A percentile compares a stretch with the other conserved stretches of the same genome.
These are phyloP conservation scores for Clarireedia sp. DNA, from an alignment of 2,329 filamentous ascomycete species.

Conservation along the genomic window DNA sequence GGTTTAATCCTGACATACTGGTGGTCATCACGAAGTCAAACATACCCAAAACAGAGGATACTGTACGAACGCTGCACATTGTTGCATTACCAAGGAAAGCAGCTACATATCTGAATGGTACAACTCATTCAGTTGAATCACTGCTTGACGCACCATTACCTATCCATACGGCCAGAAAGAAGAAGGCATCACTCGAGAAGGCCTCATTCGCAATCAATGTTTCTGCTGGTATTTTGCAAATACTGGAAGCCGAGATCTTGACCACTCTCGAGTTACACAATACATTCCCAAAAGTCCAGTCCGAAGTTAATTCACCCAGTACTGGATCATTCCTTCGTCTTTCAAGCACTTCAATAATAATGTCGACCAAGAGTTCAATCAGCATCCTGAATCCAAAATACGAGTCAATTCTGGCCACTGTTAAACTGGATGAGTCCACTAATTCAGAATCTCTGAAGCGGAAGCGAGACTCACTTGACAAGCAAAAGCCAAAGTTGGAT, in stretches of 20 bases:
- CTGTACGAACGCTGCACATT: constrained; percentile 24
- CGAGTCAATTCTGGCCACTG: constrained; percentile 39
- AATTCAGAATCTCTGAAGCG: constrained; percentile 13
- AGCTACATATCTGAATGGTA: constrained; percentile 11
- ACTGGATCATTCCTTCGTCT: constrained; percentile 58
- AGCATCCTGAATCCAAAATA: constrained; percentile 64
- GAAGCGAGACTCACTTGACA: constrained; percentile 22
- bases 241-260: constrained; percentile 46
- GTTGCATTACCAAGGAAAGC: constrained; percentile 25
- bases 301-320: constrained; percentile 42
- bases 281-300: constrained; percentile 52
- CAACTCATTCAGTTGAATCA: constrained; percentile 25
- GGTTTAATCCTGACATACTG: constrained; percentile 45
- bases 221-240: constrained; percentile 54
- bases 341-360: constrained; percentile 58
- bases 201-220: constrained; percentile 49
- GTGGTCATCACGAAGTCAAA: constrained; percentile 34
- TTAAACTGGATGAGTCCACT: constrained; percentile 26
- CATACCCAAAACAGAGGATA: not conserved
- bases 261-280: constrained; percentile 56
- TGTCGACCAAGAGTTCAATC: constrained; percentile 48
- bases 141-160: constrained; percentile 23
- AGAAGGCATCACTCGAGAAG: constrained; percentile 1
- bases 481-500: constrained; percentile 6
- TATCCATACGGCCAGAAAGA: constrained; percentile 8